Evolutionary conservation across 1,284 basidiomycete species (phyloP).

Genomic region (Boletus mariae): DNA sequence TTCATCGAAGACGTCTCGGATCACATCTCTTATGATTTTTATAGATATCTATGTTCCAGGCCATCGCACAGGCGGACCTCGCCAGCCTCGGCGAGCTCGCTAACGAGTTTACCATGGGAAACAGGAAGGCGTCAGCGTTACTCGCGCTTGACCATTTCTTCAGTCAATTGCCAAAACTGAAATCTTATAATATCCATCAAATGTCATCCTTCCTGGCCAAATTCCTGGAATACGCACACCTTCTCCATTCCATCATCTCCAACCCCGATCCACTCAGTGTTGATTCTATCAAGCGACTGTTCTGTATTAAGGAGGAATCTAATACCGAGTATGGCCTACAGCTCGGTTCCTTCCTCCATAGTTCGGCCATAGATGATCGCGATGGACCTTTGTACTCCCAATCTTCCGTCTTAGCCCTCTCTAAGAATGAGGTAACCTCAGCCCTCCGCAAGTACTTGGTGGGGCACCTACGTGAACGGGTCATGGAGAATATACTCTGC

Average conservation of each 20-base stretch:
- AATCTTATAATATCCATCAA: conserved; percentile 19
- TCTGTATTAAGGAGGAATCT: conserved; percentile 34
- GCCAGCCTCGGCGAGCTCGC: conserved; percentile 13
- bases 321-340: conserved; percentile 30
- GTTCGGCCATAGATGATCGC: conserved; percentile 5
- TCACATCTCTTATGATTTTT: background rate
- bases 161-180: conserved; percentile 8
- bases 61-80: conserved; percentile 17
- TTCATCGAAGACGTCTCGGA: background rate
- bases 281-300: conserved; percentile 34
- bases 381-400: conserved; percentile 1
- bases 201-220: conserved; percentile 31
- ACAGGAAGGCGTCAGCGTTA: conserved; percentile 11
- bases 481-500: too few species aligned
- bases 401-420: background rate
- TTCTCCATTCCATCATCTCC: conserved; percentile 32
- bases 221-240: conserved; percentile 37
- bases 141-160: conserved; percentile 30
- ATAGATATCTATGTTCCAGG: conserved; percentile 25
- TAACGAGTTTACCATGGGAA: conserved; percentile 6
- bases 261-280: conserved; percentile 27
- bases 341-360: conserved; percentile 27
- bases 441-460: conserved; percentile 26
- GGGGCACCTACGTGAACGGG: conserved; percentile 27
- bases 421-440: conserved; percentile 5